Evolutionary conservation across 805 yeast species (phyloP).

Genomic region (Tetrapisispora arboricola): DNA sequence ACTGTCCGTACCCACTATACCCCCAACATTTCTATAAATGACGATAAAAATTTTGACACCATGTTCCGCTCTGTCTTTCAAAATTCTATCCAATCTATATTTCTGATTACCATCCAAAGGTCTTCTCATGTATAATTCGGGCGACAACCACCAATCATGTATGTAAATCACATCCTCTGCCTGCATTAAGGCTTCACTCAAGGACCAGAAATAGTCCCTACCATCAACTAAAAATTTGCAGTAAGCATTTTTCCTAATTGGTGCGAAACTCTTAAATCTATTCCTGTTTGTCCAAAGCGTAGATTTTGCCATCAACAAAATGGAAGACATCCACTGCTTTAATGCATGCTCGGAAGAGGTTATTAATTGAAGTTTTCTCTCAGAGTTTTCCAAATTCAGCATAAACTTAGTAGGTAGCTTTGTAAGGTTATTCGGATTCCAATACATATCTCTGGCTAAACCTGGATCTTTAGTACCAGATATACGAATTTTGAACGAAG

Average conservation of each 20-base stretch:
- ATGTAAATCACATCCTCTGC: slow-evolving; percentile 89
- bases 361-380: slow-evolving; percentile 63
- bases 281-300: slow-evolving; percentile 66
- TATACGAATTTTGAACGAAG: slow-evolving; percentile 48
- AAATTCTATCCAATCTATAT: slow-evolving; percentile 80
- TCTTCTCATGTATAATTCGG: slow-evolving; percentile 84
- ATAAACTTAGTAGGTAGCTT: slow-evolving; percentile 44
- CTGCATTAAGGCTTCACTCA: slow-evolving; percentile 82
- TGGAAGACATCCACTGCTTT: slow-evolving; percentile 65
- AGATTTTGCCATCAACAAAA: slow-evolving; percentile 54
- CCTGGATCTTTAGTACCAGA: slow-evolving; percentile 29
- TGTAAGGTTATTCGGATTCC: slow-evolving; percentile 23
- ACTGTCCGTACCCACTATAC: slow-evolving; percentile 88
- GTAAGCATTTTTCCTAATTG: slow-evolving; percentile 70
- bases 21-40: slow-evolving; percentile 87
- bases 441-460: slow-evolving; percentile 8
- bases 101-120: slow-evolving; percentile 94
- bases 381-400: slow-evolving; percentile 58
- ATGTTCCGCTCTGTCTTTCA: slow-evolving; percentile 82
- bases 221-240: slow-evolving; percentile 98
- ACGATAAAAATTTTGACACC: slow-evolving; percentile 92
- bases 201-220: slow-evolving; percentile 94
- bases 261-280: slow-evolving; percentile 87
- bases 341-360: slow-evolving; percentile 58
- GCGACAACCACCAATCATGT: slow-evolving; percentile 98